Evolutionary conservation across 441 rosid genomes (phyloP).

Genomic region (Populus hybrid): DNA sequence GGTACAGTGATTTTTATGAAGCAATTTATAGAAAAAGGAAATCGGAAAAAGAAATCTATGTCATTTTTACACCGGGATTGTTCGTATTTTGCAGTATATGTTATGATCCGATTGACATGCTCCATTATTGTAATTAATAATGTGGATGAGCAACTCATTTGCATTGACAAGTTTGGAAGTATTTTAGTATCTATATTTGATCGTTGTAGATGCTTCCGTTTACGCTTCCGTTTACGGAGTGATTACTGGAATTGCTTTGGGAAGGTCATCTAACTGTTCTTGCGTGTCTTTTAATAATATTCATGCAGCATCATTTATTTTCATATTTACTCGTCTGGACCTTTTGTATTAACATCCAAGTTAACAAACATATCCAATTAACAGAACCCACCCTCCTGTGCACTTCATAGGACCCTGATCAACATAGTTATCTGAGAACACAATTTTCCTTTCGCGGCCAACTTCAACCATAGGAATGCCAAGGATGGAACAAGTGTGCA

Average conservation of each 20-base stretch:
- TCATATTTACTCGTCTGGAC: not conserved
- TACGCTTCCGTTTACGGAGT: too few species aligned
- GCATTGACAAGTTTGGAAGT: constrained; percentile 1
- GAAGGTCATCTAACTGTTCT: not conserved
- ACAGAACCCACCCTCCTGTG: not conserved
- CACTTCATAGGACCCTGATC: not conserved
- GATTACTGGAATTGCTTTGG: not conserved
- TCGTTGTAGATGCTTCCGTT: not conserved
- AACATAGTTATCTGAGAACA: not conserved
- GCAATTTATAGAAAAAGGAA: not conserved
- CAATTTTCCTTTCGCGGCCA: not conserved
- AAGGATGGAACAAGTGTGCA: not conserved
- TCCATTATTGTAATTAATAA: constrained; percentile 30
- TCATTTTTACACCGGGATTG: constrained; percentile 5
- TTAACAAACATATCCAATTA: not conserved
- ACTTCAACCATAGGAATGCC: not conserved
- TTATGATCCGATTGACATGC: not conserved
- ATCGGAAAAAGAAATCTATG: not conserved
- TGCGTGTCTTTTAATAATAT: not conserved
- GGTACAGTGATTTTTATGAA: constrained; percentile 2
- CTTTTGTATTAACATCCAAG: not conserved
- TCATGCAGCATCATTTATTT: not conserved
- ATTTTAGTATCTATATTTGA: not conserved
- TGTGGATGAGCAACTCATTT: constrained; percentile 3
- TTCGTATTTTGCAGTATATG: not conserved